Evolutionary conservation across 1,284 basidiomycete species (phyloP).

Genomic region (Schizophyllum commune): DNA sequence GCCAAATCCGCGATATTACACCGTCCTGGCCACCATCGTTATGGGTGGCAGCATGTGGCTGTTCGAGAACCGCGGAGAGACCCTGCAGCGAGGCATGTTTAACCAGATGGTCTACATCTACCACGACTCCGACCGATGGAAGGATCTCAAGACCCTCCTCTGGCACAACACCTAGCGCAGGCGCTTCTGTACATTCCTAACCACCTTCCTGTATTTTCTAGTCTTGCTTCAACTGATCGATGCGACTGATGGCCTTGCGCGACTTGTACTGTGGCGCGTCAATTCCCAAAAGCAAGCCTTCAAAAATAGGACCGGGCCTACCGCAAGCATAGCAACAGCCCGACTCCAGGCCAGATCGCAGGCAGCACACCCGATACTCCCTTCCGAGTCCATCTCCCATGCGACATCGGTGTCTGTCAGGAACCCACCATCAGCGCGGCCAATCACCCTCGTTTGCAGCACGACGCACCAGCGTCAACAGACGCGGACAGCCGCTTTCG

Average conservation of each 20-base stretch:
- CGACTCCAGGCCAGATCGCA: constrained; percentile 36
- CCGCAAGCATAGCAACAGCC: constrained; percentile 47
- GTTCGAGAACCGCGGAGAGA: constrained; percentile 80
- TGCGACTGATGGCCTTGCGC: constrained; percentile 31
- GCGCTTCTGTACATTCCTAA: background rate
- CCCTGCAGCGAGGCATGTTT: constrained; percentile 89
- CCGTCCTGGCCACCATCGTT: constrained; percentile 80
- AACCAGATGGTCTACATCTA: constrained; percentile 77
- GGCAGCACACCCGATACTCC: constrained; percentile 19
- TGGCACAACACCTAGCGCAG: constrained; percentile 60
- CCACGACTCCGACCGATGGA: constrained; percentile 70
- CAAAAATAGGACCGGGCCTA: constrained; percentile 21
- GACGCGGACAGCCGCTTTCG: constrained; percentile 33
- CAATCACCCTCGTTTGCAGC: background rate
- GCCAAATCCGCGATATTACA: constrained; percentile 77
- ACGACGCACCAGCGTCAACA: constrained; percentile 43
- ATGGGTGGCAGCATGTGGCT: constrained; percentile 99
- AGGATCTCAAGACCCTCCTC: constrained; percentile 53
- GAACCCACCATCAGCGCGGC: background rate
- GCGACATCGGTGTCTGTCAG: constrained; percentile 51
- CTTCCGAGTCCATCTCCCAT: constrained; percentile 41
- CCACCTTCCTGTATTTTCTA: background rate
- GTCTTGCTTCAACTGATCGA: constrained; percentile 20
- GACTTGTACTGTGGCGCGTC: constrained; percentile 49
- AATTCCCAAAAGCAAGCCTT: background rate